These are phyloP conservation scores for Blastocystis sp. DNA, from an alignment of 352 stramenopile species.

Conservation along the genomic window DNA sequence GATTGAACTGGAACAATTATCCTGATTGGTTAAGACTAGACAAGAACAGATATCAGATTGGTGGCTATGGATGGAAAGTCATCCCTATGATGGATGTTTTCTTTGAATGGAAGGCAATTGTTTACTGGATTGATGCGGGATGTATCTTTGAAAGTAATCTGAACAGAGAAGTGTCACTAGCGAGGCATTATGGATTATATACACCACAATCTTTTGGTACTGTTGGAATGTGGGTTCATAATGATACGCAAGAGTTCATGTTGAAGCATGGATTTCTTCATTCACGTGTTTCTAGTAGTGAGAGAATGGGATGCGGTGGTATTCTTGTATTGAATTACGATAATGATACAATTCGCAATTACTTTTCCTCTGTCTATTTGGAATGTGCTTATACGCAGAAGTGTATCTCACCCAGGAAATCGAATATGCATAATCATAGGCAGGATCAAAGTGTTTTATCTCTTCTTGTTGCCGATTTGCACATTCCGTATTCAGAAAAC, in stretches of 20 bases:
- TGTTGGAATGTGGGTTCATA: constrained; percentile 20
- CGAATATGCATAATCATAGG: constrained; percentile 4
- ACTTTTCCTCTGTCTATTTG: background rate
- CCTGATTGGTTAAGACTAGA: background rate
- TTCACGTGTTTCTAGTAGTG: background rate
- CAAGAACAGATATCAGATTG: background rate
- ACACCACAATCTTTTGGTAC: background rate
- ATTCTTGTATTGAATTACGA: background rate
- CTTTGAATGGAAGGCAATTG: background rate
- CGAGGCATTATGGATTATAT: constrained; percentile 8
- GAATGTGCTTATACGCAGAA: constrained; percentile 49
- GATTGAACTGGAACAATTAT: background rate
- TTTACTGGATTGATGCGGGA: constrained; percentile 1
- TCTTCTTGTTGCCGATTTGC: background rate
- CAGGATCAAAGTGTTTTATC: constrained; percentile 19
- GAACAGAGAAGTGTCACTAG: background rate
- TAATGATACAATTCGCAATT: background rate
- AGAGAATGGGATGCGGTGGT: background rate
- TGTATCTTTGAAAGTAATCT: background rate
- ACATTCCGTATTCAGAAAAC: background rate
- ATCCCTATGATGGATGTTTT: constrained; percentile 12
- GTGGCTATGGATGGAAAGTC: constrained; percentile 34
- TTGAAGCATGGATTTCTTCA: background rate
- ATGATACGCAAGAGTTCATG: background rate
- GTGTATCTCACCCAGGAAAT: constrained; percentile 4